Conservation (phyloP, 2,329 filamentous ascomycete species). For the Neonectria hederae region DNA sequence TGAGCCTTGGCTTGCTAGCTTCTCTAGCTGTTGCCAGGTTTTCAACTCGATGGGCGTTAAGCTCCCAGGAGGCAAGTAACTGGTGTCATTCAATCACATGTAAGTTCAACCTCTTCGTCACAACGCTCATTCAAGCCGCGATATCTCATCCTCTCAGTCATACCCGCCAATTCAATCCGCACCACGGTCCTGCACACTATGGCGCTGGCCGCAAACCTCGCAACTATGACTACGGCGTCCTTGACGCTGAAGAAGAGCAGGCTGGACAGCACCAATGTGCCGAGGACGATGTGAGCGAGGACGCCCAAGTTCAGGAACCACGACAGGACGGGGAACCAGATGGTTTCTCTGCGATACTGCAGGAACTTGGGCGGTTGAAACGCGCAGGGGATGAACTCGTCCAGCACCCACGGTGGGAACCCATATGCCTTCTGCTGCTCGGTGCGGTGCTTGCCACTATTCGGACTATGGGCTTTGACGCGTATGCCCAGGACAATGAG, state of each 20-base stretch:
- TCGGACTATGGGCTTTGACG: conserved; percentile 17
- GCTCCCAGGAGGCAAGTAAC: no score
- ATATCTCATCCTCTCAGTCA: conserved; percentile 1
- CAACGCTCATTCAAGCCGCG: neutral
- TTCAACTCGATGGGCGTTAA: no score
- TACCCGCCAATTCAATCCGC: conserved; percentile 11
- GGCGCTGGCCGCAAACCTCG: conserved; percentile 10
- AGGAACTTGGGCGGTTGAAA: conserved; percentile 32
- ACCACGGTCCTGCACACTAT: conserved; percentile 8
- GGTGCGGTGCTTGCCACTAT: neutral
- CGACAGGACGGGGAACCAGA: conserved; percentile 29
- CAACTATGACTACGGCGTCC: conserved; percentile 13
- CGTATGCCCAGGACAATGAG: conserved; percentile 27
- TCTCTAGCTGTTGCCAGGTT: neutral
- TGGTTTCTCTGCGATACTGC: conserved; percentile 13
- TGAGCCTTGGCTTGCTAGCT: neutral
- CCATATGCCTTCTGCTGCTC: neutral
- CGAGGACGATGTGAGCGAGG: conserved; percentile 36
- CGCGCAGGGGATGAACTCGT: conserved; percentile 32
- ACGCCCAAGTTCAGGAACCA: conserved; percentile 35
- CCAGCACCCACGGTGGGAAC: conserved; percentile 23
- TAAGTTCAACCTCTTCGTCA: conserved; percentile 5
- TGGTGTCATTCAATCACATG: neutral
- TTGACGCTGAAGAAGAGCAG: conserved; percentile 34
- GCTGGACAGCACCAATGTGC: conserved; percentile 38